Percentiles rank a stretch among this genome's conserved stretches.
These are phyloP conservation scores for Endocarpon pusillum DNA, from an alignment of 495 filamentous ascomycete species.

Conservation along the genomic window DNA sequence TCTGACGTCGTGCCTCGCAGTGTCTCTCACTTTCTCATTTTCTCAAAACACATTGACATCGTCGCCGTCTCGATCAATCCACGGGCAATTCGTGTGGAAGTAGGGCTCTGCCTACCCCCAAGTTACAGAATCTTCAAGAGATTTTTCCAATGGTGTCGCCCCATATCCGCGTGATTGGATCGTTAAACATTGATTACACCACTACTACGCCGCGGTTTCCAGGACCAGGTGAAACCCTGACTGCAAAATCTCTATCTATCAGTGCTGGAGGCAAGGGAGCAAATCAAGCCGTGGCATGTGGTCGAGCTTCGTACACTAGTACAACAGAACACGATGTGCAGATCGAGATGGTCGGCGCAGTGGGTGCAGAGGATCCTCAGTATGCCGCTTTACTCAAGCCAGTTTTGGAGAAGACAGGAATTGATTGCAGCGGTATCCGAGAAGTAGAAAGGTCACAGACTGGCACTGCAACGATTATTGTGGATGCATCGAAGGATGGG, in stretches of 20 bases:
- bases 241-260: slow-evolving; percentile 54
- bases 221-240: slow-evolving; percentile 71
- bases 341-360: slow-evolving; percentile 69
- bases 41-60: too few relatives aligned
- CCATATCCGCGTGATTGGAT: slow-evolving; percentile 67
- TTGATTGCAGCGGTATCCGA: slow-evolving; percentile 40
- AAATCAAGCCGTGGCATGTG: slow-evolving; percentile 81
- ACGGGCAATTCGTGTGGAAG: too few relatives aligned
- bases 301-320: slow-evolving; percentile 36
- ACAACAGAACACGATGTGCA: slow-evolving; percentile 27
- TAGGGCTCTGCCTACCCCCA: too few relatives aligned
- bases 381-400: slow-evolving; percentile 20
- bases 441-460: slow-evolving; percentile 38
- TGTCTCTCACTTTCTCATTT: too few relatives aligned
- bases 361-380: slow-evolving; percentile 44
- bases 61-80: too few relatives aligned
- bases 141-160: slow-evolving; percentile 21
- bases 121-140: background rate
- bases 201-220: slow-evolving; percentile 75
- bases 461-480: slow-evolving; percentile 65
- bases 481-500: slow-evolving; percentile 60
- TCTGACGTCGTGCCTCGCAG: too few relatives aligned
- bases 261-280: slow-evolving; percentile 87
- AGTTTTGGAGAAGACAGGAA: slow-evolving; percentile 38
- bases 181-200: slow-evolving; percentile 84